Evolutionary conservation across 2,329 filamentous ascomycete species (phyloP), one percentile per base, ranked within the genome.

Genomic region (Diaporthe velutina): DNA sequence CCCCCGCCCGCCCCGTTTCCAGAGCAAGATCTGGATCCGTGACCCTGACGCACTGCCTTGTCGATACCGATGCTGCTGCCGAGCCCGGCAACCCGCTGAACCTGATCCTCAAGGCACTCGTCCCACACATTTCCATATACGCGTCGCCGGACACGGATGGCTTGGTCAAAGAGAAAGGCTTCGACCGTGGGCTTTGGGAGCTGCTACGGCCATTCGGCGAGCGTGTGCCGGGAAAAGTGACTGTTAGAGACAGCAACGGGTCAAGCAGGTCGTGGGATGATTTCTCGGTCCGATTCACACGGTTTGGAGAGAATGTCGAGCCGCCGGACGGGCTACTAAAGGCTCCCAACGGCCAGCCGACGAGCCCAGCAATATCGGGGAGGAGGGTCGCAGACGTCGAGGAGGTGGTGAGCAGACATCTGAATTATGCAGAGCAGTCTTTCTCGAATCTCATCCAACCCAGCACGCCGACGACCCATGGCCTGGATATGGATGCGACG

Each of bases 131-230:
- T 60, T 94, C 94, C 9, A 91, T 99, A 38, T 93, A 96, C 78
- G 91, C 95, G n/a, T 98, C 96, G 19, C 86, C 90, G 22, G 96
- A 98, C 81, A 97, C 95, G 0, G 94, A 98, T 80, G 90, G 93
- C 74, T 85, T 99, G 74, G 89, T 95, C 72, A 89, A 88, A 75
- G 92, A 93, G 77, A 99, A 99, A 84, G 97, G 97, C 0, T 94
- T 98, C 78, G 87, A 91, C 52, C 89, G 92, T 58, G 96, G 96
- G 0, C 88, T 99, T 66, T 93, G 95, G 87, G 94, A 98, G 83
- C 86, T 99, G 33, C 85, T 99, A 73, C 89, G 96, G 68, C 96
- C 97, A 0, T 99, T 98, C 85, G 97, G 97, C 40, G 97, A 99
- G 84, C 90, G 89, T 22, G 90, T 98, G 0, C 91, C 93, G 67